Base-by-base conservation (phyloP, 495 filamentous ascomycete species). In the Hyaloscypha variabilis region DNA sequence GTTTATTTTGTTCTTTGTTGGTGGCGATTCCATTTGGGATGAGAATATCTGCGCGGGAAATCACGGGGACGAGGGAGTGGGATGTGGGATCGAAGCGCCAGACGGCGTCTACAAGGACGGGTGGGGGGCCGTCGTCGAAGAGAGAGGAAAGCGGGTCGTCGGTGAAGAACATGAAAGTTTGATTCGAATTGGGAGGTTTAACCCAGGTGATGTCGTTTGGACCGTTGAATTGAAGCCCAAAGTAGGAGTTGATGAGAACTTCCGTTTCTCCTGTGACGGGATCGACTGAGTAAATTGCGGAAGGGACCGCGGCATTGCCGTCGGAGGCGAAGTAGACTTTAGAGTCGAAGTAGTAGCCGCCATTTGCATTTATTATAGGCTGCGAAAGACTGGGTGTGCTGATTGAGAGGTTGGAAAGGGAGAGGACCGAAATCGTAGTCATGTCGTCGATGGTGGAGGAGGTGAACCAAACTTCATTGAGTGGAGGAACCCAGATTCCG, bases 121-220 rank as follows among this genome's bases (percentile, higher is more conserved):
- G 26, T 6, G 54, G 6, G 8, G 21, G 23, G 6, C 54, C 21
- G 54, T 23, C 21, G 10, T 58, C 26, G 21, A 28, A 31, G 26
- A 58, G 54, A 13, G 21, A 58, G 54, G 26, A 58, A 5, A 28
- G 26, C 6, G 26, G 23, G 23, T 58, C 21, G 10, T 26, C 21
- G 26, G 54, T 28, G 26, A 58, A 58, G 54, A 58, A 58, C 54
- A 58, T 58, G 26, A 8, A 28, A 10, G 54, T 30, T 21, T 58
- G 8, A 31, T 58, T 58, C 13, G 13, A 6, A 13, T 6, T 26
- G 39, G 10, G 19, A 46, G 23, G 17, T 26, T 58, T 58, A 5
- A 28, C 54, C 54, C 54, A 58, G 6, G 26, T 58, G 23, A 58
- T 26, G 21, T 58, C 54, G 21, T 58, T 31, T 6, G 26, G 21